Evolutionary conservation across 1,284 basidiomycete species (phyloP), one percentile per base, ranked within the genome.

Genomic region (Austroboletus novae-zelandiae): DNA sequence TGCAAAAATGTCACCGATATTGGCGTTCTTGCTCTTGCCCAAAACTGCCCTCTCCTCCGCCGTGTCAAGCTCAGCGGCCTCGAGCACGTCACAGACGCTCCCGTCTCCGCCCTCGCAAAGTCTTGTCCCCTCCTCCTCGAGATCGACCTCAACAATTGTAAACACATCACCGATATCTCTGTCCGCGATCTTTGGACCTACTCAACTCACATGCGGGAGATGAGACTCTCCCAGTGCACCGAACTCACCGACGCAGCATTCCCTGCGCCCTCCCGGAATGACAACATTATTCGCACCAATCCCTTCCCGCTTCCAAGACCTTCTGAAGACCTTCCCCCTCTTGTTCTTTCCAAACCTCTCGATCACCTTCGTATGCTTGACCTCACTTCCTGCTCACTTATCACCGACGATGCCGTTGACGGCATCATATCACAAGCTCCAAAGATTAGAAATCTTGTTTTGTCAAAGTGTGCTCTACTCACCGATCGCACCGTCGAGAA

Each of bases 371-470:
- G 94, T 20, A 88, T 92, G 77, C 78, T 97, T 29, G 94, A 97
- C 69, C 74, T 99, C 43, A 98, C 95, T 3, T 87, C 84, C 3
- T 97, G 95, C 66, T 73, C 80, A 1, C 77, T 78, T 23, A 73
- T 99, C 48, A 92, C 90, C 13, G 97, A 99, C 70, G 84, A 87
- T 51, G 89, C 93, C 4, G 77, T 99, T 34, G 93, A 94, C 57
- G 93, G 94, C 48, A 89, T 99, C 62, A 81, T 98, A 51, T 79
- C 83, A 27, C 87, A 90, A 61, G 91, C 94, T 20, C 91, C 94
- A 8, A 90, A 90, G 67, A 89, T 99, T 58, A 85, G 97, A 57
- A 95, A 91, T 61, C 77, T 99, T 37, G 91, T 95, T 27, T 74
- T 99, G 40, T 91, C 94, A 47, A 99, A 98, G 71, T 99, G 97